Evolutionary conservation across 345 rosid genomes (phyloP).

Genomic region (Jatropha curcas): DNA sequence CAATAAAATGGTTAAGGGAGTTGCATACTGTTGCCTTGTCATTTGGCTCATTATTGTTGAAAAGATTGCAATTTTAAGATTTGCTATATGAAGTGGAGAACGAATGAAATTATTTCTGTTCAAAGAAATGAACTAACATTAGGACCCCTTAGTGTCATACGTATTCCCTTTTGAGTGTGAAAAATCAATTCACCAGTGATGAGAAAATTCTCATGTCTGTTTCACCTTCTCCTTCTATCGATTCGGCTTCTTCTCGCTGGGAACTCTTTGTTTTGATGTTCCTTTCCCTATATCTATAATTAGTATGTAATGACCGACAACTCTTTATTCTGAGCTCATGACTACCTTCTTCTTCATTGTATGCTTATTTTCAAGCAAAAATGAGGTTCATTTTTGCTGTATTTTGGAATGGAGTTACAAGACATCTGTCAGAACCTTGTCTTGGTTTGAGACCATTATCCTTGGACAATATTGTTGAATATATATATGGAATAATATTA

Average conservation of each 20-base stretch:
- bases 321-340: neutral
- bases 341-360: neutral
- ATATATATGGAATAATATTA: too few relatives aligned
- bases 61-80: neutral
- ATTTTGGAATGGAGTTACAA: neutral
- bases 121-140: neutral
- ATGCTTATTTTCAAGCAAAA: conserved; percentile 2
- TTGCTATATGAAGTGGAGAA: neutral
- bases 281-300: neutral
- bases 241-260: neutral
- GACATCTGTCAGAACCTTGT: neutral
- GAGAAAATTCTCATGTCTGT: neutral
- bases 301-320: neutral
- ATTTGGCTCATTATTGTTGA: neutral
- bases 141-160: neutral
- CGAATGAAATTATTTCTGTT: neutral
- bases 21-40: neutral
- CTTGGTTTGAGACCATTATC: neutral
- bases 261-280: conserved; percentile 1
- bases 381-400: too few relatives aligned
- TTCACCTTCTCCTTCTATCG: neutral
- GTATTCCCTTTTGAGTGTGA: neutral
- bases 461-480: neutral
- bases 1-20: neutral
- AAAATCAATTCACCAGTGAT: neutral